Base-by-base conservation (phyloP, 768 basidiomycete species). In the Paxillus rubicundulus region DNA sequence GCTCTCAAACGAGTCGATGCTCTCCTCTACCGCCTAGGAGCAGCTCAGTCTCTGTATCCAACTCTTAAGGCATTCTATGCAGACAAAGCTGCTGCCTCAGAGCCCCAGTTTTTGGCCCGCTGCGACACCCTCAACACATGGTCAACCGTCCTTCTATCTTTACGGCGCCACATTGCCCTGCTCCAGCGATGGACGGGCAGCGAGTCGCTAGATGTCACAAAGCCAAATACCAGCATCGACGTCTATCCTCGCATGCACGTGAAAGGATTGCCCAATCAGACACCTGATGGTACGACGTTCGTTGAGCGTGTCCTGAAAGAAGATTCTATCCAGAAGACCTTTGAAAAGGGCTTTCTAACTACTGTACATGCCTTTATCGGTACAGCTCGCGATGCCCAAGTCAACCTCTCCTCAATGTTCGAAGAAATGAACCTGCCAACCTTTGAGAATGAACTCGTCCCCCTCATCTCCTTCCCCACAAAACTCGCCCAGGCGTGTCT, bases 401-500 rank as follows among this genome's bases (percentile, higher is more conserved):
- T 95, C 61, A 85, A 84, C 53, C 83, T 91, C 55, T 81, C 86
- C 13, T 71, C 80, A 17, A 72, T 84, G 47, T 93, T 98, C 70
- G 77, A 81, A 60, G 82, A 89, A 61, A 91, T 98, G 86, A 88
- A 92, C 63, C 82, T 99, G 3, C 95, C 95, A 9, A 86, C 84
- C 5, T 96, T 97, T 67, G 89, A 92, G 67, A 80, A 82, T 52
- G 92, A 96, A 59, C 80, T 98, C 17, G 84, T 94, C 9, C 87
- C 90, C 37, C 79, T 98, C 55, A 95, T 97, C 55, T 87, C 92
- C n/a, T 98, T 98, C 72, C 92, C 97, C 6, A 96, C 93, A 18
- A 88, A 90, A 64, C 85, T 99, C 46, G 89, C 94, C 5, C 90
- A 97, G 64, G 95, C 94, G 37, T 86, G 87, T 52, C 78, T 99